Conservation (phyloP, 2,329 filamentous ascomycete genomes). For the Setomelanomma holmii region DNA sequence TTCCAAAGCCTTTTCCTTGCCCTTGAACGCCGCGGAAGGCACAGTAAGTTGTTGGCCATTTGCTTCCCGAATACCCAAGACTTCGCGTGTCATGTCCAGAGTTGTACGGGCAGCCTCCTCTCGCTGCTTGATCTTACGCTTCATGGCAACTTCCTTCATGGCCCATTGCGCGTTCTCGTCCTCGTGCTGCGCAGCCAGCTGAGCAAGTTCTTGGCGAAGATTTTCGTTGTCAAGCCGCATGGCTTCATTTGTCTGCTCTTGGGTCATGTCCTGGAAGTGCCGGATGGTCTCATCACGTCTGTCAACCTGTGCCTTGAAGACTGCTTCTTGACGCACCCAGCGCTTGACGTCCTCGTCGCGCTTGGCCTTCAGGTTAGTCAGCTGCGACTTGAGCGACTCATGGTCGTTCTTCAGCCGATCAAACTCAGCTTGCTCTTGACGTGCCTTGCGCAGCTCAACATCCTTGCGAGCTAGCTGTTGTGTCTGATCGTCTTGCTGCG, state of each 20-base stretch:
- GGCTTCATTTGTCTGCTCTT: constrained; percentile 47
- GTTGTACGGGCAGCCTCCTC: constrained; percentile 34
- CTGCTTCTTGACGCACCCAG: constrained; percentile 41
- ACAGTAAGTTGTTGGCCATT: constrained; percentile 24
- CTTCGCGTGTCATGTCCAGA: constrained; percentile 41
- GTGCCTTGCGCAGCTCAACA: constrained; percentile 43
- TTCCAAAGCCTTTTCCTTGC: constrained; percentile 25
- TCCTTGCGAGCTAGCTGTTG: constrained; percentile 44
- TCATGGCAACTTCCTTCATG: constrained; percentile 40
- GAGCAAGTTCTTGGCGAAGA: constrained; percentile 47
- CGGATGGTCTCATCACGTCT: constrained; percentile 50
- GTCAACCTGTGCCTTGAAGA: constrained; percentile 42
- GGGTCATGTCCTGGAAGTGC: constrained; percentile 45
- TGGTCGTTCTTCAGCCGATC: constrained; percentile 74
- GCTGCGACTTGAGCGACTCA: constrained; percentile 72
- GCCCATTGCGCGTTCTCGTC: constrained; percentile 43
- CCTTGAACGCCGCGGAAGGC: constrained; percentile 15
- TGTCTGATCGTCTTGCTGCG: constrained; percentile 46
- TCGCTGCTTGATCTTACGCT: constrained; percentile 42
- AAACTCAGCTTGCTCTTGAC: constrained; percentile 46
- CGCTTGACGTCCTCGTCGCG: constrained; percentile 60
- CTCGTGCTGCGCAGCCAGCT: constrained; percentile 44
- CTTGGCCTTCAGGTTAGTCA: constrained; percentile 76
- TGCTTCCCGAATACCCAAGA: constrained; percentile 33
- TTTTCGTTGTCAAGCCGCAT: constrained; percentile 51